Evolutionary conservation across 2,329 filamentous ascomycete species (phyloP).

Genomic region (Boeremia lycopersici): DNA sequence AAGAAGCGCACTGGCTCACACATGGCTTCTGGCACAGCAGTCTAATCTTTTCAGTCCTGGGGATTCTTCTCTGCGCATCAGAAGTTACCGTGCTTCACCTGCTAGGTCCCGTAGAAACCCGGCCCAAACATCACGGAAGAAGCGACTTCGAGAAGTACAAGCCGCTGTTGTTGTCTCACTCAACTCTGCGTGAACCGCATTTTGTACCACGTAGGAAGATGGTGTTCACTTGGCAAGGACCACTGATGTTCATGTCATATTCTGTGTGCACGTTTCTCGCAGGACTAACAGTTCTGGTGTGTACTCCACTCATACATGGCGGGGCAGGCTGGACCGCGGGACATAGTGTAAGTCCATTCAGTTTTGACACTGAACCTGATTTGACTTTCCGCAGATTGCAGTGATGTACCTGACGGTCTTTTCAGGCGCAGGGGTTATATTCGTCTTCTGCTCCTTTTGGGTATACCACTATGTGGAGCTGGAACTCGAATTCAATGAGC

Average conservation of each 20-base stretch:
- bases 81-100: slow-evolving; percentile 11
- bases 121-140: not conserved
- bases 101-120: not conserved
- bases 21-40: slow-evolving; percentile 21
- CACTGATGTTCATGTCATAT: slow-evolving; percentile 24
- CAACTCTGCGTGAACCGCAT: not conserved
- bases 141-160: not conserved
- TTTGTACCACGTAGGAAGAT: slow-evolving; percentile 17
- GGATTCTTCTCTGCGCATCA: slow-evolving; percentile 16
- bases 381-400: not conserved
- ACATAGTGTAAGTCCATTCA: not conserved
- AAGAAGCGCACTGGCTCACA: slow-evolving; percentile 21
- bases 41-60: slow-evolving; percentile 17
- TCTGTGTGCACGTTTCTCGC: slow-evolving; percentile 17
- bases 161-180: not conserved
- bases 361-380: not conserved
- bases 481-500: not conserved
- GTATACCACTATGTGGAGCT: not conserved
- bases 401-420: not conserved
- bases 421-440: not conserved
- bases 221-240: slow-evolving; percentile 23
- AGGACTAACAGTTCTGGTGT: not conserved
- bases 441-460: not conserved
- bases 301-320: not conserved
- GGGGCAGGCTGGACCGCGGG: not conserved